These are phyloP conservation scores for Ogataea glucozyma DNA, from an alignment of 805 yeast genomes.

Conservation along the genomic window DNA sequence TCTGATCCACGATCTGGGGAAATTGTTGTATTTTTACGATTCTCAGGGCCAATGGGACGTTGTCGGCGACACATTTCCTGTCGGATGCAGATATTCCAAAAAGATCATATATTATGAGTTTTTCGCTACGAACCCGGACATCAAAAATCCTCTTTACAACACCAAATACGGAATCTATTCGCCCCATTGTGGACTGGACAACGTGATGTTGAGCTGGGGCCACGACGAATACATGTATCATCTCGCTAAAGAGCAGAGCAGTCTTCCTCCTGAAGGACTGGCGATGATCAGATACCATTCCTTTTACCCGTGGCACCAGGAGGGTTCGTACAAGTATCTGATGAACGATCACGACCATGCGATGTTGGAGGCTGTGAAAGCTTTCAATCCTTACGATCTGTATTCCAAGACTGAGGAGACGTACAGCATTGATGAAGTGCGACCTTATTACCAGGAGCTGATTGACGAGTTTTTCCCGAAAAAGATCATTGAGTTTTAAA, in stretches of 20 bases:
- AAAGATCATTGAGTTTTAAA: conserved; percentile 54
- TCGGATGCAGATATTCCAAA: conserved; percentile 65
- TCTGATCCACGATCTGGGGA: conserved; percentile 69
- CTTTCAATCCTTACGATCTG: conserved; percentile 67
- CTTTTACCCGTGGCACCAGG: conserved; percentile 77
- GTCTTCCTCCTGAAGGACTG: conserved; percentile 62
- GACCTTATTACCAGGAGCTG: conserved; percentile 59
- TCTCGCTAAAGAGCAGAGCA: conserved; percentile 63
- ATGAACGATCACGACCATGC: conserved; percentile 64
- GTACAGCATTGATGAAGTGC: conserved; percentile 50
- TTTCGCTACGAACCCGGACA: conserved; percentile 62
- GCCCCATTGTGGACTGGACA: conserved; percentile 63
- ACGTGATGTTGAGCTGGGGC: conserved; percentile 76
- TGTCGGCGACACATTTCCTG: conserved; percentile 78
- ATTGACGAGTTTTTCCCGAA: conserved; percentile 69
- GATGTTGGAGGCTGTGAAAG: conserved; percentile 63
- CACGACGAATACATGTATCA: conserved; percentile 81
- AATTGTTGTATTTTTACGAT: conserved; percentile 65
- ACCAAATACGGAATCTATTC: conserved; percentile 68
- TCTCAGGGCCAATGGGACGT: conserved; percentile 81
- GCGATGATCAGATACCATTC: conserved; percentile 79
- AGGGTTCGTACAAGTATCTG: conserved; percentile 60
- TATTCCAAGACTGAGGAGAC: conserved; percentile 59
- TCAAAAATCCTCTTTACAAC: conserved; percentile 60
- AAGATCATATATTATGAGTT: conserved; percentile 61